Evolutionary conservation across 345 rosid species (phyloP).

Genomic region (Citrus cavaleriei): DNA sequence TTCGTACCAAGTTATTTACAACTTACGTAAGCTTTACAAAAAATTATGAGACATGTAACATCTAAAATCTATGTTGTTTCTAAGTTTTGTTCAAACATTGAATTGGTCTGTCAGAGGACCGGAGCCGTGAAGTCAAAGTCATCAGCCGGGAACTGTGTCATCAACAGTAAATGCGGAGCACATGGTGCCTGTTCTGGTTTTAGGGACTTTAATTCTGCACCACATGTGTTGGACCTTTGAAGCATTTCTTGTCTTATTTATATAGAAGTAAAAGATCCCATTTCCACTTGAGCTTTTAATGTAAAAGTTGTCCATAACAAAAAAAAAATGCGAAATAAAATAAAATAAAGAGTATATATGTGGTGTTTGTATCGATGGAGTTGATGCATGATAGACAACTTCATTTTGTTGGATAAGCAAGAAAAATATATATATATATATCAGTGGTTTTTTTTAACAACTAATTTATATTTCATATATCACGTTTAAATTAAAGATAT

Average conservation of each 20-base stretch:
- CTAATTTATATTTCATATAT: too few species aligned
- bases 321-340: not conserved
- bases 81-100: not conserved
- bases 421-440: too few species aligned
- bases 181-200: not conserved
- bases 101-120: not conserved
- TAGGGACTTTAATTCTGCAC: not conserved
- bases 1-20: too few species aligned
- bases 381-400: not conserved
- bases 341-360: not conserved
- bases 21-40: too few species aligned
- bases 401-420: too few species aligned
- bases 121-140: not conserved
- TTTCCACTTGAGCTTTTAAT: not conserved
- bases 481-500: too few species aligned
- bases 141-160: not conserved
- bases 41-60: too few species aligned
- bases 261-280: not conserved
- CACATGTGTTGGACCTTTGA: not conserved
- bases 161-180: not conserved
- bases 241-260: not conserved
- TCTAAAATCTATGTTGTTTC: not conserved
- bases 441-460: too few species aligned
- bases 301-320: too few species aligned
- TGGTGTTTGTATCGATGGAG: not conserved